Conservation (phyloP, 2,329 filamentous ascomycete species). For the Neoascochyta sp. region DNA sequence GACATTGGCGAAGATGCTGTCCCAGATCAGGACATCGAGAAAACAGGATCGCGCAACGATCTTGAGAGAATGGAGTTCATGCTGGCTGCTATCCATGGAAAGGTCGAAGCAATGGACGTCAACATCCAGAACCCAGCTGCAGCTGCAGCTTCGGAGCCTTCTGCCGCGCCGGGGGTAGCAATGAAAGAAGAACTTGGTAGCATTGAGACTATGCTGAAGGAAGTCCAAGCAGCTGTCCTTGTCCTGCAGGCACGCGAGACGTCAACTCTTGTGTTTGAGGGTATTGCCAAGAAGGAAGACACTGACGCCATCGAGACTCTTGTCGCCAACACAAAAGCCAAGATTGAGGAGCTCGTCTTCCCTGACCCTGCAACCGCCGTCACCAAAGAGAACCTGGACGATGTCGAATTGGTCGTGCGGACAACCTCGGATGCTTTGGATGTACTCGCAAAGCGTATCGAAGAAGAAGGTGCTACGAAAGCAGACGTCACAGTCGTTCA, state of each 20-base stretch:
- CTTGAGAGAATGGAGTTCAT: slow-evolving; percentile 82
- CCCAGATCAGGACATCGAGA: neutral
- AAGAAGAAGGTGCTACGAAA: slow-evolving; percentile 66
- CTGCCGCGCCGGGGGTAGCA: slow-evolving; percentile 39
- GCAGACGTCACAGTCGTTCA: slow-evolving; percentile 76
- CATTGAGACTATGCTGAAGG: slow-evolving; percentile 46
- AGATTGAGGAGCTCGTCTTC: slow-evolving; percentile 72
- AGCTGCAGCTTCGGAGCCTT: slow-evolving; percentile 28
- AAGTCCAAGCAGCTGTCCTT: slow-evolving; percentile 58
- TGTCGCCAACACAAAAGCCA: slow-evolving; percentile 81
- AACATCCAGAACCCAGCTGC: slow-evolving; percentile 48
- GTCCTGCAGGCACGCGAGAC: slow-evolving; percentile 28
- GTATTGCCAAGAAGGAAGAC: slow-evolving; percentile 71
- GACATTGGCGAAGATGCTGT: slow-evolving; percentile 47
- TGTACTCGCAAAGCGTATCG: slow-evolving; percentile 63
- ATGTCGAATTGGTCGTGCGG: slow-evolving; percentile 64
- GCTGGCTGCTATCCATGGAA: slow-evolving; percentile 75
- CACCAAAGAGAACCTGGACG: slow-evolving; percentile 57
- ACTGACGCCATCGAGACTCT: slow-evolving; percentile 88
- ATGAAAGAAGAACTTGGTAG: slow-evolving; percentile 51
- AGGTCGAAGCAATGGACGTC: slow-evolving; percentile 73
- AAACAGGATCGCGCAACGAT: slow-evolving; percentile 57
- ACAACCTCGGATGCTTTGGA: slow-evolving; percentile 73
- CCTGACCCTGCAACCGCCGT: slow-evolving; percentile 66
- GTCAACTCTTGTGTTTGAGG: slow-evolving; percentile 38